Conservation (phyloP, 805 yeast species). For the Barnettozyma wickerhamii region DNA sequence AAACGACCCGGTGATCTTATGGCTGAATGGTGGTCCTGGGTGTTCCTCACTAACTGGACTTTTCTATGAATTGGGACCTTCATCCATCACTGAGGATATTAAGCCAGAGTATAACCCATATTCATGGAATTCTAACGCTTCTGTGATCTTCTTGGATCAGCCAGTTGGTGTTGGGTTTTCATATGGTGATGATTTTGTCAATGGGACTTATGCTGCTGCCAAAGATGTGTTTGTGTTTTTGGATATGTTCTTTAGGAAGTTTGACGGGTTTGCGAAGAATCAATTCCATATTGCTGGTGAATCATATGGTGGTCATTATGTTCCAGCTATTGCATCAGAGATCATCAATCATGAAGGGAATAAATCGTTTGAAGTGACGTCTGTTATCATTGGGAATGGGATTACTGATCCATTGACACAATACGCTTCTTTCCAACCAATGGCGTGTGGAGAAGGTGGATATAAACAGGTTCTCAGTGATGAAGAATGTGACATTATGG, state of each 20-base stretch:
- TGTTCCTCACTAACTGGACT: conserved; percentile 90
- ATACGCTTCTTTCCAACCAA: conserved; percentile 76
- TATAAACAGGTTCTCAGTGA: conserved; percentile 66
- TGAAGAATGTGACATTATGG: conserved; percentile 67
- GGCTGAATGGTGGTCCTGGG: conserved; percentile 97
- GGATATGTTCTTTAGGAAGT: conserved; percentile 75
- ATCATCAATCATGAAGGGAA: conserved; percentile 41
- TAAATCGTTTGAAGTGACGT: conserved; percentile 59
- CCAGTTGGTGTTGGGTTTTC: conserved; percentile 94
- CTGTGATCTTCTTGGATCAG: conserved; percentile 88
- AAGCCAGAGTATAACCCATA: conserved; percentile 74
- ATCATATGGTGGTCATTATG: conserved; percentile 81
- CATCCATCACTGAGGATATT: conserved; percentile 59
- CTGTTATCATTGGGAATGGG: conserved; percentile 90
- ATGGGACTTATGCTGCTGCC: conserved; percentile 77
- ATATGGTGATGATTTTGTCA: conserved; percentile 58
- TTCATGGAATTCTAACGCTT: conserved; percentile 91
- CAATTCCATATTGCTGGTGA: conserved; percentile 81
- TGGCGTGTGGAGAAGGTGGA: conserved; percentile 94
- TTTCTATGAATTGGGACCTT: conserved; percentile 89
- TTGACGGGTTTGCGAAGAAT: conserved; percentile 60
- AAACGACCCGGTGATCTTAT: conserved; percentile 77
- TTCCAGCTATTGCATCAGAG: conserved; percentile 63
- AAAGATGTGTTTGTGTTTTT: conserved; percentile 83
- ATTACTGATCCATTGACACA: conserved; percentile 81